These are phyloP conservation scores for Borovskyia barvae DNA, from an alignment of 208 protist species.

Conservation along the genomic window DNA sequence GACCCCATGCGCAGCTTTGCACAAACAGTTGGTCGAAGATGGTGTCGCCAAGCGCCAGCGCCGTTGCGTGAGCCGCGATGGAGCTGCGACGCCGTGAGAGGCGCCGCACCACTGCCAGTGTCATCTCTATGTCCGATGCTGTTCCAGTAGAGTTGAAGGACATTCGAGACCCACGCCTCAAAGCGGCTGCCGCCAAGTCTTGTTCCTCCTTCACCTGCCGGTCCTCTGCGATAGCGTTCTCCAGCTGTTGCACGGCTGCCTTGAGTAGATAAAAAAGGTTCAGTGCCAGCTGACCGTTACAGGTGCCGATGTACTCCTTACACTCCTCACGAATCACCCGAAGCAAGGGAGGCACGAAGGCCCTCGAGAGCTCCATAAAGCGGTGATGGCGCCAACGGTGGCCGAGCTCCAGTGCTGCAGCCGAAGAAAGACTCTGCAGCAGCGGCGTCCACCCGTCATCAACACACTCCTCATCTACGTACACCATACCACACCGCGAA, in stretches of 20 bases:
- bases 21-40: constrained; percentile 90
- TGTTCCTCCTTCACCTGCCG: constrained; percentile 26
- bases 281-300: constrained; percentile 83
- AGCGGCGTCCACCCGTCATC: constrained; percentile 83
- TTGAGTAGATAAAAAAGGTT: constrained; percentile 89
- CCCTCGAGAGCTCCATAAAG: constrained; percentile 74
- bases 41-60: constrained; percentile 52
- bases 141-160: neutral
- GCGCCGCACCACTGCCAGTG: constrained; percentile 16
- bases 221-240: constrained; percentile 31
- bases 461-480: constrained; percentile 88
- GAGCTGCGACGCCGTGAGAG: constrained; percentile 48
- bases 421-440: constrained; percentile 46
- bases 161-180: neutral
- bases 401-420: constrained; percentile 37
- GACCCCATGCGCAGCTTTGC: constrained; percentile 94
- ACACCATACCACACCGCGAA: constrained; percentile 98
- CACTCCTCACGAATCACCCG: constrained; percentile 77
- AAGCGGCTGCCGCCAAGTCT: neutral
- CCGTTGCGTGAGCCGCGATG: constrained; percentile 34
- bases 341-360: constrained; percentile 60
- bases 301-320: constrained; percentile 84
- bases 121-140: neutral
- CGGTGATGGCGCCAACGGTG: constrained; percentile 65
- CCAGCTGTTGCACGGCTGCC: constrained; percentile 34